Evolutionary conservation across 2,329 filamentous ascomycete genomes (phyloP).

Genomic region (Phialophora verrucosa): DNA sequence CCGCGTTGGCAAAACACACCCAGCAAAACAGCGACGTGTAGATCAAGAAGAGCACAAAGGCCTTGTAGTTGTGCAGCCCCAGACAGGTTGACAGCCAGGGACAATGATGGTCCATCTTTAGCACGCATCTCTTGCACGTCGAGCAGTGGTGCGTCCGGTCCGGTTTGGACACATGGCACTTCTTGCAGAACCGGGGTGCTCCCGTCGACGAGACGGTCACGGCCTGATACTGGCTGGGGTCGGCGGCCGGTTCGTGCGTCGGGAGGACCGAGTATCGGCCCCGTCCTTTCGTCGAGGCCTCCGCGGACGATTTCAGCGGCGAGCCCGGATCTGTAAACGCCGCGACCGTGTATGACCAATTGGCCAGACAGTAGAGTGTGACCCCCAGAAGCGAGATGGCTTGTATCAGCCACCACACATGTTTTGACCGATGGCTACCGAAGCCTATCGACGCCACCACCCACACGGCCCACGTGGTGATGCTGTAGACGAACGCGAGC

Average conservation of each 20-base stretch:
- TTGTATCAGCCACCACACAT: slow-evolving; percentile 35
- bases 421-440: slow-evolving; percentile 25
- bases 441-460: slow-evolving; percentile 76
- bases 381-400: slow-evolving; percentile 67
- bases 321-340: slow-evolving; percentile 90
- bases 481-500: slow-evolving; percentile 82
- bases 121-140: slow-evolving; percentile 87
- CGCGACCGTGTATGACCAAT: slow-evolving; percentile 87
- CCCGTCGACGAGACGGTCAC: slow-evolving; percentile 94
- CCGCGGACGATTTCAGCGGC: slow-evolving; percentile 49
- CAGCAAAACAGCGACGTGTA: slow-evolving; percentile 89
- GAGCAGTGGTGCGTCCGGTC: slow-evolving; percentile 97
- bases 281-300: slow-evolving; percentile 39
- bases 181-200: slow-evolving; percentile 90
- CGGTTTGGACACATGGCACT: slow-evolving; percentile 92
- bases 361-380: slow-evolving; percentile 76
- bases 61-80: slow-evolving; percentile 91
- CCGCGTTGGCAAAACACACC: slow-evolving; percentile 76
- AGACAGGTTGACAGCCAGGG: slow-evolving; percentile 97
- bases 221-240: slow-evolving; percentile 63
- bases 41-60: slow-evolving; percentile 88
- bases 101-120: slow-evolving; percentile 99
- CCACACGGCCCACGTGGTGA: slow-evolving; percentile 95
- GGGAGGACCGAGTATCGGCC: slow-evolving; percentile 77
- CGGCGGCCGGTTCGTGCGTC: slow-evolving; percentile 63